A percentile compares a stretch with the other conserved stretches of the same genome.
Conservation (phyloP, 2,329 filamentous ascomycete species). For the Exutisphaerella laricina region DNA sequence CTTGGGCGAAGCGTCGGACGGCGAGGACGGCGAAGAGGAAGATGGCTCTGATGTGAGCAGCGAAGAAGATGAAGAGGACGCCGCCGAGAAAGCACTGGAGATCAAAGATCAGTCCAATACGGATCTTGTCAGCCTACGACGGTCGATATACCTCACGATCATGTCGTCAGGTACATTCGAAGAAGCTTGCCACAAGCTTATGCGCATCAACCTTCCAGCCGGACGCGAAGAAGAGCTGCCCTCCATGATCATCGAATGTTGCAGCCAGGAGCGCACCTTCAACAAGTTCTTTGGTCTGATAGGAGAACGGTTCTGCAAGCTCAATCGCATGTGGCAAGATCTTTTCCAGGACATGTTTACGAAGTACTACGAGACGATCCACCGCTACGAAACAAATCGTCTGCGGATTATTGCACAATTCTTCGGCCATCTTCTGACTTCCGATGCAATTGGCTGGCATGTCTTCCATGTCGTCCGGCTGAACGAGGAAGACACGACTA, state of each 20-base stretch:
- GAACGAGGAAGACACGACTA: slow-evolving; percentile 95
- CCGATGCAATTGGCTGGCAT: slow-evolving; percentile 89
- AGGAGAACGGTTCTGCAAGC: slow-evolving; percentile 89
- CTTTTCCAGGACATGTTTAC: slow-evolving; percentile 85
- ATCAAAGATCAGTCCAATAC: slow-evolving; percentile 98
- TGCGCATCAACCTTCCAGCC: slow-evolving; percentile 75
- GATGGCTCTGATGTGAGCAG: slow-evolving; percentile 50
- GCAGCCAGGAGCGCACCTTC: slow-evolving; percentile 93
- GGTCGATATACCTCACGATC: slow-evolving; percentile 95
- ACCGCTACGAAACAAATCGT: slow-evolving; percentile 92
- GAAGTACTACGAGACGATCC: slow-evolving; percentile 95
- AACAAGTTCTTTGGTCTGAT: slow-evolving; percentile 96
- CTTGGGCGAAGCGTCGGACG: slow-evolving; percentile 71
- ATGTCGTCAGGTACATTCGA: slow-evolving; percentile 96
- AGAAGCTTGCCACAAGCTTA: slow-evolving; percentile 94
- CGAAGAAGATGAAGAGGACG: slow-evolving; percentile 56
- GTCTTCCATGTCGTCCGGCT: slow-evolving; percentile 77
- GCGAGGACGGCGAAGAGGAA: slow-evolving; percentile 69
- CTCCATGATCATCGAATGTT: slow-evolving; percentile 96
- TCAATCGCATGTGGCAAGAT: slow-evolving; percentile 91
- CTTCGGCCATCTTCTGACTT: slow-evolving; percentile 84
- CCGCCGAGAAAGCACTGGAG: slow-evolving; percentile 73
- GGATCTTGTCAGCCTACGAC: slow-evolving; percentile 84
- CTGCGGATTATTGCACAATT: slow-evolving; percentile 92
- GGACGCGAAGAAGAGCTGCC: slow-evolving; percentile 87